Percentiles rank a stretch among this genome's conserved stretches.
Conservation (phyloP, 148 eudicot species). For the Rhododendron mucronatum region DNA sequence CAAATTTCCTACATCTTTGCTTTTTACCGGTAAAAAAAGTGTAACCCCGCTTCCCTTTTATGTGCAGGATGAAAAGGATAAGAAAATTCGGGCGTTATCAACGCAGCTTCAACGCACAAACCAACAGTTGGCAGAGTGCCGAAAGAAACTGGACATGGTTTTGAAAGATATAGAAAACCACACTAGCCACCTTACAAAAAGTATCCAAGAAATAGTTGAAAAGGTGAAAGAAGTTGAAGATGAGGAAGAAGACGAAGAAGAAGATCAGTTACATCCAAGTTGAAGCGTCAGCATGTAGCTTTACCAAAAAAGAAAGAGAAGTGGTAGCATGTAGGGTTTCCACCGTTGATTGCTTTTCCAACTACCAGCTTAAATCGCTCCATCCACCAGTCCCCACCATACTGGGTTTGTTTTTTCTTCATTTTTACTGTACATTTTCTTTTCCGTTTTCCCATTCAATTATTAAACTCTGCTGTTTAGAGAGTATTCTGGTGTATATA, state of each 20-base stretch:
- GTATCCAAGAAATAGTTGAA: slow-evolving; percentile 10
- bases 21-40: neutral
- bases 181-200: slow-evolving; percentile 14
- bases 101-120: slow-evolving; percentile 10
- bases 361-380: neutral
- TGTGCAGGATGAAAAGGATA: slow-evolving; percentile 16
- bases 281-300: neutral
- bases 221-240: slow-evolving; percentile 16
- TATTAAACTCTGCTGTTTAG: neutral
- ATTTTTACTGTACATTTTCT: neutral
- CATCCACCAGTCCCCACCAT: neutral
- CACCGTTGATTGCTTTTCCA: neutral
- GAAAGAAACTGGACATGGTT: slow-evolving; percentile 11
- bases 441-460: neutral
- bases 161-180: slow-evolving; percentile 14
- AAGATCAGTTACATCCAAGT: slow-evolving; percentile 1
- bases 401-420: neutral
- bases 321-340: neutral
- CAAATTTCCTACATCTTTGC: neutral
- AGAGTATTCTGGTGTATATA: neutral
- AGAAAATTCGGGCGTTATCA: slow-evolving; percentile 18
- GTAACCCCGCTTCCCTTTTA: neutral
- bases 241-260: neutral
- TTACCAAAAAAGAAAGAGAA: neutral
- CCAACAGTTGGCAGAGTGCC: slow-evolving; percentile 15